A percentile compares a stretch with the other conserved stretches of the same genome.
phyloP scores from a whole-genome alignment of 768 basidiomycete species.

The Suillus decipiens region DNA sequence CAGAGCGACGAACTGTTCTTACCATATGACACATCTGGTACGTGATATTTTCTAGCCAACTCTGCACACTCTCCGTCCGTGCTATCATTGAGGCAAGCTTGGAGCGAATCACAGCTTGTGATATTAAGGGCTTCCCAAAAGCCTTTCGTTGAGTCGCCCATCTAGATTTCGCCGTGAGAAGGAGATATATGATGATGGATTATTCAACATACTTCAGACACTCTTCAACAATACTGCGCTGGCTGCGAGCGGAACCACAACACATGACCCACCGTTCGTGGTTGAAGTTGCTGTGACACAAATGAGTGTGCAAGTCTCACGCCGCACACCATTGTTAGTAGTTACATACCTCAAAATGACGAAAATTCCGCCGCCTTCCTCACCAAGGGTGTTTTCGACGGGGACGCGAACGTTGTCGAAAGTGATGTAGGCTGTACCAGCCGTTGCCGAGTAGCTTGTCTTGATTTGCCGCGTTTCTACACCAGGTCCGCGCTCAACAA shows the following conservation, averaged over 20 bases:
- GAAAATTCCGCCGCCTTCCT: slow-evolving; percentile 60
- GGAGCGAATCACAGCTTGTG: slow-evolving; percentile 83
- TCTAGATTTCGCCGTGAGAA: slow-evolving; percentile 33
- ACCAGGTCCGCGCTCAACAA: slow-evolving; percentile 63
- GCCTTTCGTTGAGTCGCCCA: slow-evolving; percentile 91
- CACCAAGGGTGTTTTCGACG: slow-evolving; percentile 78
- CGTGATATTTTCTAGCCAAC: slow-evolving; percentile 86
- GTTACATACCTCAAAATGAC: slow-evolving; percentile 55
- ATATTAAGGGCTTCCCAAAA: slow-evolving; percentile 84
- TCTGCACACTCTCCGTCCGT: slow-evolving; percentile 76
- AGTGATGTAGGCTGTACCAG: slow-evolving; percentile 84
- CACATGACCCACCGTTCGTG: slow-evolving; percentile 95
- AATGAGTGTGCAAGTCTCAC: not conserved
- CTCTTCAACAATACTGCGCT: slow-evolving; percentile 75
- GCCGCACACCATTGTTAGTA: not conserved
- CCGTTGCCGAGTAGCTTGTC: slow-evolving; percentile 84
- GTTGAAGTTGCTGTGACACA: slow-evolving; percentile 76
- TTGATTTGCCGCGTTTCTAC: slow-evolving; percentile 71
- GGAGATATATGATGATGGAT: not conserved
- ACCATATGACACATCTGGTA: slow-evolving; percentile 89
- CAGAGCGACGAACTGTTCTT: slow-evolving; percentile 11
- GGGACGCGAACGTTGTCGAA: slow-evolving; percentile 88
- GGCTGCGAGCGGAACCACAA: slow-evolving; percentile 69
- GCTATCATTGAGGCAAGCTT: slow-evolving; percentile 92
- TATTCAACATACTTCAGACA: slow-evolving; percentile 62